phyloP scores from a whole-genome alignment of 495 filamentous ascomycete genomes.

The Neurospora sp. region DNA sequence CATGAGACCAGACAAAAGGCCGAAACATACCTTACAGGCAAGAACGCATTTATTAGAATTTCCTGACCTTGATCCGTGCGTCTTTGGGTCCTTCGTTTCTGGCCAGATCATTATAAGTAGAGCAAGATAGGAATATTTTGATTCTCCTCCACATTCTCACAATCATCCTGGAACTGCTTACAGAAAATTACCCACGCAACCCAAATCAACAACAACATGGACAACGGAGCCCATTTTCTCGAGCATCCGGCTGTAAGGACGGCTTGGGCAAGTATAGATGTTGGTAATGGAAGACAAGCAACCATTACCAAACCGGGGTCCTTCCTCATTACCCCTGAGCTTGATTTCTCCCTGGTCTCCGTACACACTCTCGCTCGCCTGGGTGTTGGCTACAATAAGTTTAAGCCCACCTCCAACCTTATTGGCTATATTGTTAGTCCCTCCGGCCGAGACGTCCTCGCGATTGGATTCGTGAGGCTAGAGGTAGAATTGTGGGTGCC shows the following conservation, averaged over 20 bases:
- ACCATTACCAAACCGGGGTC: background rate
- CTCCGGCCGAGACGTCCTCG: background rate
- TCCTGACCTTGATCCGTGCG: background rate
- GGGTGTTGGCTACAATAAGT: background rate
- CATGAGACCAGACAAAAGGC: background rate
- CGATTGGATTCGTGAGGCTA: background rate
- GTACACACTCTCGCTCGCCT: background rate
- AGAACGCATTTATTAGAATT: background rate
- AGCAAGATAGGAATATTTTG: background rate
- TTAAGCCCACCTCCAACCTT: background rate
- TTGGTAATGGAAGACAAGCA: background rate
- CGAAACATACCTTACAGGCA: background rate
- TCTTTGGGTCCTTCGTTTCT: background rate
- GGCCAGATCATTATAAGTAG: background rate
- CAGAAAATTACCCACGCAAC: background rate
- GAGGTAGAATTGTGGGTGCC: background rate
- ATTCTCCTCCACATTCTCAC: background rate
- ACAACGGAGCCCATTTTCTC: background rate
- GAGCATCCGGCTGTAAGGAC: background rate
- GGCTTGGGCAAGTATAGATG: background rate
- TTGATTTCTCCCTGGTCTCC: background rate
- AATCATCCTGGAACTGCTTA: background rate
- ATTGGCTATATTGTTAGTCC: background rate
- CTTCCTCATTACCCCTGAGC: background rate
- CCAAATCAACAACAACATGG: background rate